Base-by-base conservation (phyloP, 768 basidiomycete species). In the Suillus cothurnatus region DNA sequence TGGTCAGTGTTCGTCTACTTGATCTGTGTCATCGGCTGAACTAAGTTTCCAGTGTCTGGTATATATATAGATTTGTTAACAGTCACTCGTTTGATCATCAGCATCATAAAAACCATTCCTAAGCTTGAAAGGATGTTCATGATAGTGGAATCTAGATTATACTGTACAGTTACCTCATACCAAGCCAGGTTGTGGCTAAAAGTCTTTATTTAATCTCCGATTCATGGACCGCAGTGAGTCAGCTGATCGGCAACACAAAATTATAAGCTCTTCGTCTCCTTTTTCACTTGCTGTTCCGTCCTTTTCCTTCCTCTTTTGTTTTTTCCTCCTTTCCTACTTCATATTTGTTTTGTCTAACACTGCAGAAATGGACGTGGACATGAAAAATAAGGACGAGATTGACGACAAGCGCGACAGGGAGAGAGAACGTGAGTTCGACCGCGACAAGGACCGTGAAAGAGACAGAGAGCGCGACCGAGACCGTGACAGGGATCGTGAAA, bases 361-460 rank as follows among this genome's bases (percentile, higher is more conserved):
- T 31, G 31, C 31, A 67, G 75, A 72, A 63, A 93, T 93, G 91
- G 91, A 93, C 74, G 84, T 92, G 68, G 91, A 93, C 71, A 92
- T 92, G 89, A 89, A 90, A 77, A 81, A 77, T 72, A 92, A 92
- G 76, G 90, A 92, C 64, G 88, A 92, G 67, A 77, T 81, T 9
- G 89, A 90, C 53, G 89, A 90, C 66, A 90, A 90, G 78, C 71
- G 78, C n/a, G 76, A 70, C 38, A 67, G 68, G n/a, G 71, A 77
- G 36, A 71, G 73, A 31, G 77, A 77, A 68, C 73, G 77, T 9
- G 79, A 76, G 45, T 66, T 68, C n/a, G 77, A 77, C 62, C 70
- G 75, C 45, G 70, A 70, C 39, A 72, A 75, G 58, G 78, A 81
- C 61, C 73, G 79, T 52, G 81, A 83, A 57, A 76, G 77, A 53